Percentiles rank a stretch among this genome's conserved stretches.
phyloP scores from a whole-genome alignment of 352 stramenopile genomes.

The Phytopythium chamaehyphon region DNA sequence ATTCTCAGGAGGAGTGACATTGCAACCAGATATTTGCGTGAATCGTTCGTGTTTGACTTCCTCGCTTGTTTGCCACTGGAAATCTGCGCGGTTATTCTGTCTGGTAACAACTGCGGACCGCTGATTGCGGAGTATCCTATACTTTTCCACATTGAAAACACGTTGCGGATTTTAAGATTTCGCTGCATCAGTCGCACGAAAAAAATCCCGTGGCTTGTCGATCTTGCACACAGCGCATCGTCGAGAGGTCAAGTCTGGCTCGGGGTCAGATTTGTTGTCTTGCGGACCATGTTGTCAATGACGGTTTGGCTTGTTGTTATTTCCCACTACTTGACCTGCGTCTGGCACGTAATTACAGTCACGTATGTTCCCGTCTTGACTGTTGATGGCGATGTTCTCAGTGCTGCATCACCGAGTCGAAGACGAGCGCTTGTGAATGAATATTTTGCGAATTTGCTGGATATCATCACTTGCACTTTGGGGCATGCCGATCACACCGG shows the following conservation, averaged over 20 bases:
- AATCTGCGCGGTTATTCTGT: not conserved
- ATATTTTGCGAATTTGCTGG: not conserved
- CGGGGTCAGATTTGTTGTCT: not conserved
- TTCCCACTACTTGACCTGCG: conserved; percentile 4
- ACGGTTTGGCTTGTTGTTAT: not conserved
- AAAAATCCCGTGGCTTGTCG: not conserved
- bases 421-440: not conserved
- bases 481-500: not conserved
- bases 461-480: not conserved
- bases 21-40: not conserved
- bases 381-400: not conserved
- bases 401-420: too few relatives aligned
- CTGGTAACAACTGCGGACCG: not conserved
- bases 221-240: not conserved
- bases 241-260: not conserved
- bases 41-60: not conserved
- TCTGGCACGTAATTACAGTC: not conserved
- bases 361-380: not conserved
- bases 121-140: not conserved
- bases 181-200: not conserved
- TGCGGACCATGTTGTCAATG: not conserved
- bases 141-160: conserved; percentile 1
- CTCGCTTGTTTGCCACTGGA: not conserved
- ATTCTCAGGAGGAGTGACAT: not conserved
- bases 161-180: not conserved